A percentile compares a stretch with the other conserved stretches of the same genome.
These are phyloP conservation scores for Kuraishia molischiana DNA, from an alignment of 805 yeast species.

Conservation along the genomic window DNA sequence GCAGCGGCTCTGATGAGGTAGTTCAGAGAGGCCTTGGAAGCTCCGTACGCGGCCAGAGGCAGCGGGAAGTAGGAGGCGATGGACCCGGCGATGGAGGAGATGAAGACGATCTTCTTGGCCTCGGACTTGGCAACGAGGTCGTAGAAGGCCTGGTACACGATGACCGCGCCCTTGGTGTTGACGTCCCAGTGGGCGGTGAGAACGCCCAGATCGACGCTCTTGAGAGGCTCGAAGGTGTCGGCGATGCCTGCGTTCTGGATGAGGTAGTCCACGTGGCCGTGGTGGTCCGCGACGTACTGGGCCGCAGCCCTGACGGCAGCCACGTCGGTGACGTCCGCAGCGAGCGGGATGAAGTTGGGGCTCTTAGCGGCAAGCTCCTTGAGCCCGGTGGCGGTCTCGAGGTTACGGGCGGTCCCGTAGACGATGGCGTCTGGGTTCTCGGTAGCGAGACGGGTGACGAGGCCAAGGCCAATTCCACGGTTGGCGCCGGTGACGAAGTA, in stretches of 20 bases:
- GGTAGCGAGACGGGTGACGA: too few species aligned
- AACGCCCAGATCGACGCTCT: background rate
- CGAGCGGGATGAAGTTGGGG: background rate
- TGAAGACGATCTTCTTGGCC: constrained; percentile 19
- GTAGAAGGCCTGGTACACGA: constrained; percentile 17
- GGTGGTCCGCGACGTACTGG: background rate
- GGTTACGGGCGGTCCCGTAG: background rate
- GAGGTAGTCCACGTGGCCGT: background rate
- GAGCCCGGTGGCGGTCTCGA: background rate
- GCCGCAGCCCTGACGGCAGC: background rate
- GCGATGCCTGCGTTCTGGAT: constrained; percentile 1
- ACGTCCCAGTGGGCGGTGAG: background rate
- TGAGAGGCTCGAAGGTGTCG: background rate
- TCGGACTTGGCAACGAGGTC: constrained; percentile 16
- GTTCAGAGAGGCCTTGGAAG: constrained; percentile 27
- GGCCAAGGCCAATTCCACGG: too few species aligned
- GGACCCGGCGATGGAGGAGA: constrained; percentile 20
- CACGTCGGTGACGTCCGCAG: background rate
- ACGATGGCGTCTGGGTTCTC: too few species aligned
- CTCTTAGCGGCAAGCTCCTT: background rate
- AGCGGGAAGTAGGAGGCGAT: constrained; percentile 13
- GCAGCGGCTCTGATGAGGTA: constrained; percentile 15
- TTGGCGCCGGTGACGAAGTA: background rate
- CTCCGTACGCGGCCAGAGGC: constrained; percentile 17
- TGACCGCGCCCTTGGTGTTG: constrained; percentile 23